Percentiles rank a stretch among this genome's conserved stretches.
Evolutionary conservation across 164 flowering plant species (phyloP).

Genomic region (Houttuynia cordata): DNA sequence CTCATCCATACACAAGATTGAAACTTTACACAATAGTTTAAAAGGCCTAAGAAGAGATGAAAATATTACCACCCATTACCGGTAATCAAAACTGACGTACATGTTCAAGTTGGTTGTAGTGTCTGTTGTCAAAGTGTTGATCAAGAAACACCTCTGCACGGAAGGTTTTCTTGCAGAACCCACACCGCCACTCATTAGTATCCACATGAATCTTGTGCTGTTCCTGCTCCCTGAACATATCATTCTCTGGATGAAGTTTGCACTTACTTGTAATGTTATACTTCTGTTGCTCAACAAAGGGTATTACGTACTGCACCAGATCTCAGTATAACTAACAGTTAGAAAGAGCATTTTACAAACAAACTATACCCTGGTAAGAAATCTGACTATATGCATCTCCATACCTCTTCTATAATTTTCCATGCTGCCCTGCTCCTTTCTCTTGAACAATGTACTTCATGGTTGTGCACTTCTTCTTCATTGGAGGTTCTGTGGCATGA

Average conservation of each 20-base stretch:
- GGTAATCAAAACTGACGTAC: conserved; percentile 33
- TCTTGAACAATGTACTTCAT: conserved; percentile 88
- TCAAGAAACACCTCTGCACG: conserved; percentile 83
- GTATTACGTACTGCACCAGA: conserved; percentile 68
- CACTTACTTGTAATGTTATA: conserved; percentile 56
- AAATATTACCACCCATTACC: no score
- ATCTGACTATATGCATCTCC: not conserved
- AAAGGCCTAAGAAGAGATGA: not conserved
- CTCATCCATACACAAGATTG: not conserved
- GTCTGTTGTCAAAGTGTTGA: conserved; percentile 87
- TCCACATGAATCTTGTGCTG: conserved; percentile 74
- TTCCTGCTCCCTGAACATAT: conserved; percentile 89
- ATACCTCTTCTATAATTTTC: conserved; percentile 77
- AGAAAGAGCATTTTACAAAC: not conserved
- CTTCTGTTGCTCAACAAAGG: conserved; percentile 69
- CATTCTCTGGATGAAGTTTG: conserved; percentile 77
- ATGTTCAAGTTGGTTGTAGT: conserved; percentile 66
- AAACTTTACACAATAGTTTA: not conserved
- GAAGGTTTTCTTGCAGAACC: conserved; percentile 89
- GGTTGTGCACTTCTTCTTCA: conserved; percentile 32
- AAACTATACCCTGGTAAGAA: not conserved
- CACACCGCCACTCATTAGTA: conserved; percentile 86
- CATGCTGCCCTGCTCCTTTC: conserved; percentile 92
- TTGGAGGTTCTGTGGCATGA: conserved; percentile 29
- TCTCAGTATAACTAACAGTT: not conserved